Conservation (phyloP, 2,329 filamentous ascomycete species). For the Graphium sp. region DNA sequence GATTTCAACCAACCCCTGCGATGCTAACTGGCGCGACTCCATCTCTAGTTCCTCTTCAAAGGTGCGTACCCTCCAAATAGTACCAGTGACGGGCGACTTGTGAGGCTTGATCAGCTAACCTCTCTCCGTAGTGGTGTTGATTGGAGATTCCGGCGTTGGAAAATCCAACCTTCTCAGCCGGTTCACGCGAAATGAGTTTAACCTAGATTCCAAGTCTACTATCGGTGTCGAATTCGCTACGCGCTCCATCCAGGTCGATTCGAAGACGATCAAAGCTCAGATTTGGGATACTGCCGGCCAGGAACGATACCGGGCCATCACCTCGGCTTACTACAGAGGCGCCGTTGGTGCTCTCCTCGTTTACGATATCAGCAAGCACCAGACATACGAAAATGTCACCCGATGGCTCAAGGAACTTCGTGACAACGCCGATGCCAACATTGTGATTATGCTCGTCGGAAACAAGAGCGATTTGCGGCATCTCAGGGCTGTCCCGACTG, state of each 20-base stretch:
- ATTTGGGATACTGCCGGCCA: constrained; percentile 99
- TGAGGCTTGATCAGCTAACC: constrained; percentile 14
- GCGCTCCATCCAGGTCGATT: constrained; percentile 94
- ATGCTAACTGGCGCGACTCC: constrained; percentile 1
- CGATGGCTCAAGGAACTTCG: constrained; percentile 98
- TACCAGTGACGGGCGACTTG: constrained; percentile 6
- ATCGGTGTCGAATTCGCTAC: constrained; percentile 99
- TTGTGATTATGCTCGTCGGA: constrained; percentile 98
- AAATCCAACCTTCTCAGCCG: constrained; percentile 99
- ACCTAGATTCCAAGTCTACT: constrained; percentile 97
- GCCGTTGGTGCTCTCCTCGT: constrained; percentile 94
- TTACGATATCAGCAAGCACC: constrained; percentile 99
- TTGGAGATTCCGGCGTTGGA: constrained; percentile 97
- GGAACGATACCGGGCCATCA: constrained; percentile 97
- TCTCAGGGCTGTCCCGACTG: constrained; percentile 87
- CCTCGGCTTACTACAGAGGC: constrained; percentile 95
- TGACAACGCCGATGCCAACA: constrained; percentile 96
- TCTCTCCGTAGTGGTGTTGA: constrained; percentile 66
- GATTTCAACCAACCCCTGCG: not conserved
- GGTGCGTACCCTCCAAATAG: constrained; percentile 34
- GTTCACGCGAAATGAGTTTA: constrained; percentile 99
- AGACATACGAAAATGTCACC: constrained; percentile 98
- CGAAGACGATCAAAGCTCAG: constrained; percentile 99
- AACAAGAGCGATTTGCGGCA: constrained; percentile 99
- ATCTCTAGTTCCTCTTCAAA: constrained; percentile 89